Evolutionary conservation across 139 green algal species (phyloP).

Genomic region (Mychonastes homosphaera): DNA sequence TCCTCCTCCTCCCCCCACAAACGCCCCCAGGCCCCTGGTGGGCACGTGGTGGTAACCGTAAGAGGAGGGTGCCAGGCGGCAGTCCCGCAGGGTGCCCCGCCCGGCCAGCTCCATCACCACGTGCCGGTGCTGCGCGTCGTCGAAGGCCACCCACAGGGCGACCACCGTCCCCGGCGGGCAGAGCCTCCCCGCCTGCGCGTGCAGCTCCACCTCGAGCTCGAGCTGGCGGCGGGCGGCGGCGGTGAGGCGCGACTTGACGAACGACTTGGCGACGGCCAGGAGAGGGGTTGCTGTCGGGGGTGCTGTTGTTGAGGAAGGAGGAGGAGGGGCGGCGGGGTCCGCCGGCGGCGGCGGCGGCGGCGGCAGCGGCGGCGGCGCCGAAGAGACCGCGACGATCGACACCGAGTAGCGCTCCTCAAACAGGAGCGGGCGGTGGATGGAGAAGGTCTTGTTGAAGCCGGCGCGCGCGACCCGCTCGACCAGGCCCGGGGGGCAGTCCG

Average conservation of each 20-base stretch:
- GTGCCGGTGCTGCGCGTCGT: slow-evolving; percentile 6
- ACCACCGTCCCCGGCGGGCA: slow-evolving; percentile 2
- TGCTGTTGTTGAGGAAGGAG: too few species aligned
- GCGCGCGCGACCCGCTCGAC: too few species aligned
- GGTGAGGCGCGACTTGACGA: background rate
- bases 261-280: background rate
- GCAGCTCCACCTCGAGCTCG: slow-evolving; percentile 11
- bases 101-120: background rate
- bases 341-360: background rate
- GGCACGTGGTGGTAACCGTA: too few species aligned
- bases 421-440: too few species aligned
- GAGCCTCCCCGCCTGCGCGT: background rate
- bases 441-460: too few species aligned
- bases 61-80: too few species aligned
- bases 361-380: background rate
- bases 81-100: slow-evolving; percentile 1
- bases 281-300: background rate
- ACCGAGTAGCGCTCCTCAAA: background rate
- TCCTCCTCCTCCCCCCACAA: too few species aligned
- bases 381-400: background rate
- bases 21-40: too few species aligned
- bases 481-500: too few species aligned
- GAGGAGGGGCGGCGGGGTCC: background rate
- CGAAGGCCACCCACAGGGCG: slow-evolving; percentile 4
- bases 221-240: background rate